Evolutionary conservation across 2,329 filamentous ascomycete species (phyloP).

Genomic region (Fusarium pininemorale): DNA sequence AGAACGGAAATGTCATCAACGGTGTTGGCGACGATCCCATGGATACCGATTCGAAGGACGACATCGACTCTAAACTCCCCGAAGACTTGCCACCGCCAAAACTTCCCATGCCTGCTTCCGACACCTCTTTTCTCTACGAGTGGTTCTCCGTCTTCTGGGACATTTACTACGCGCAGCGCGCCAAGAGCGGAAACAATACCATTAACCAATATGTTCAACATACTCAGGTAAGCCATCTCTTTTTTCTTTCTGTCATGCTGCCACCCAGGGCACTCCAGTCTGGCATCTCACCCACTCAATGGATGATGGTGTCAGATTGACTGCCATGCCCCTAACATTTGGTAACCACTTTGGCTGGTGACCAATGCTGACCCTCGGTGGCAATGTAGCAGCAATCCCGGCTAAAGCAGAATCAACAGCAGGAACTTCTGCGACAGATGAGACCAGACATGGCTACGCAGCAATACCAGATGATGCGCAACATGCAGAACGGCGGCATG

Average conservation of each 20-base stretch:
- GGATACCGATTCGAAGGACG: slow-evolving; percentile 85
- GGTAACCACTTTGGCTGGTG: slow-evolving; percentile 34
- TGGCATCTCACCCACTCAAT: slow-evolving; percentile 12
- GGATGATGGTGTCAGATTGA: slow-evolving; percentile 14
- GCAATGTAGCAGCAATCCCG: slow-evolving; percentile 69
- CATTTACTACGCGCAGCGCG: slow-evolving; percentile 85
- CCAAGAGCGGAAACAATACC: slow-evolving; percentile 68
- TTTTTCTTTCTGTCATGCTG: slow-evolving; percentile 8
- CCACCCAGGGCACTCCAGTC: slow-evolving; percentile 15
- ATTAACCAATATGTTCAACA: slow-evolving; percentile 82
- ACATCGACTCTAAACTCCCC: slow-evolving; percentile 76
- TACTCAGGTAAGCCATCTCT: slow-evolving; percentile 68
- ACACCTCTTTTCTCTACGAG: slow-evolving; percentile 89
- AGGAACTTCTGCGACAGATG: slow-evolving; percentile 79
- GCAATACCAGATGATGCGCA: slow-evolving; percentile 71
- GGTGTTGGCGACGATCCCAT: slow-evolving; percentile 78
- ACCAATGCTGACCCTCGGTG: slow-evolving; percentile 30
- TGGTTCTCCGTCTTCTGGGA: slow-evolving; percentile 99
- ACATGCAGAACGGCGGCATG: slow-evolving; percentile 69
- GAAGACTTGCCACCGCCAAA: slow-evolving; percentile 82
- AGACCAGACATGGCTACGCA: slow-evolving; percentile 68
- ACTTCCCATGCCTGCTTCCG: slow-evolving; percentile 70
- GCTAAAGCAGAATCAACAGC: slow-evolving; percentile 78
- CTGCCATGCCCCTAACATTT: slow-evolving; percentile 33
- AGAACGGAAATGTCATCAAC: slow-evolving; percentile 73